phyloP scores from a whole-genome alignment of 345 rosid species.

The Corchorus olitorius region DNA sequence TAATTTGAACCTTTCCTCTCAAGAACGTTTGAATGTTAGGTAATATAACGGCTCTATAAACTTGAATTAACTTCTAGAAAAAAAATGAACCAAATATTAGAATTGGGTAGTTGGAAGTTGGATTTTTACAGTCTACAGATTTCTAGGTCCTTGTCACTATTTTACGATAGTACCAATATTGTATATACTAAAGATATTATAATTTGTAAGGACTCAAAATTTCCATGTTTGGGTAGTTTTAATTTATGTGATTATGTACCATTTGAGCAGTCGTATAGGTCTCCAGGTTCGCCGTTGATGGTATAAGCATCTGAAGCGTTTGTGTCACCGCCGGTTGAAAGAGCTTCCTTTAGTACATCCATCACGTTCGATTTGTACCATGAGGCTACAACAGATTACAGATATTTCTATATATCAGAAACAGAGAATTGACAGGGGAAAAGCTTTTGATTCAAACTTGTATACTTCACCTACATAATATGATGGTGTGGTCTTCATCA shows the following conservation, averaged over 20 bases:
- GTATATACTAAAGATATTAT: background rate
- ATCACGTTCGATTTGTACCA: constrained; percentile 46
- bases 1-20: background rate
- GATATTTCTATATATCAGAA: background rate
- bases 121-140: background rate
- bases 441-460: background rate
- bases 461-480: constrained; percentile 33
- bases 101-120: background rate
- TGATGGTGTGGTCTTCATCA: constrained; percentile 32
- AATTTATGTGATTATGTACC: background rate
- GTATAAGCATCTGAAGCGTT: constrained; percentile 46
- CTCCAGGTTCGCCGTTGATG: constrained; percentile 54
- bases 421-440: background rate
- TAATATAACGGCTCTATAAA: background rate
- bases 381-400: constrained; percentile 13
- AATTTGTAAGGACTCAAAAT: background rate
- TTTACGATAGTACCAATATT: background rate
- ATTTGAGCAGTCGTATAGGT: constrained; percentile 32
- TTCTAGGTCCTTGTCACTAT: background rate
- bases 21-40: background rate
- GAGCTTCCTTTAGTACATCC: constrained; percentile 21
- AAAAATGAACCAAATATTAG: no score
- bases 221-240: background rate
- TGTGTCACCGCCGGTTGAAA: constrained; percentile 28
- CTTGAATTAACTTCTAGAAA: background rate